These are phyloP conservation scores for Magnolia changhungtana DNA, from an alignment of 164 flowering plant species.

Conservation along the genomic window DNA sequence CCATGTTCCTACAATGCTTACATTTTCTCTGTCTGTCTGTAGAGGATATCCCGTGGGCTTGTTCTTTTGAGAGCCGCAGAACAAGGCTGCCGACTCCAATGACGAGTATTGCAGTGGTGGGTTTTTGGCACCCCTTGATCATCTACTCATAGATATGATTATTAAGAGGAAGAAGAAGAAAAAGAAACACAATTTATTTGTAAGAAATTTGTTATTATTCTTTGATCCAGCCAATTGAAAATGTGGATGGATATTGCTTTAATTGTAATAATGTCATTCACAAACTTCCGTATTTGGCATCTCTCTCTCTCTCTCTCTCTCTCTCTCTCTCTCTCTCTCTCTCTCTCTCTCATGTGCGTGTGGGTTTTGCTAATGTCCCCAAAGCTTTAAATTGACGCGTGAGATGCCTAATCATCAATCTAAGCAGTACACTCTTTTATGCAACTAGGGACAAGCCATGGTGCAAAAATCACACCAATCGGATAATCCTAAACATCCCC, in stretches of 20 bases:
- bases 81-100: slow-evolving; percentile 39
- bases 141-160: not conserved
- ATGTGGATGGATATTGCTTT: not conserved
- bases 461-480: too few relatives aligned
- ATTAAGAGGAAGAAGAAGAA: slow-evolving; percentile 1
- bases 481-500: too few relatives aligned
- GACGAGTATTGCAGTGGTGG: not conserved
- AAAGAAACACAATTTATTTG: slow-evolving; percentile 10
- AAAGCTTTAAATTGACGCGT: too few relatives aligned
- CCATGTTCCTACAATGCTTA: not conserved
- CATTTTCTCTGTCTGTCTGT: slow-evolving; percentile 14
- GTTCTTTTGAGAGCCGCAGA: slow-evolving; percentile 22
- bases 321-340: too few relatives aligned
- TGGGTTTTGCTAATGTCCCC: too few relatives aligned
- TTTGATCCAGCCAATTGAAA: slow-evolving; percentile 19
- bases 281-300: too few relatives aligned
- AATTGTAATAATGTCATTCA: not conserved
- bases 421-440: too few relatives aligned
- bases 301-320: too few relatives aligned
- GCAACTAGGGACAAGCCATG: too few relatives aligned
- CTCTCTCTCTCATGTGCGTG: too few relatives aligned
- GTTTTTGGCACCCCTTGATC: not conserved
- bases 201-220: slow-evolving; percentile 17
- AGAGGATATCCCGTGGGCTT: slow-evolving; percentile 54
- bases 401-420: too few relatives aligned